These are phyloP conservation scores for Pythium coloratum DNA, from an alignment of 352 stramenopile species.

Conservation along the genomic window DNA sequence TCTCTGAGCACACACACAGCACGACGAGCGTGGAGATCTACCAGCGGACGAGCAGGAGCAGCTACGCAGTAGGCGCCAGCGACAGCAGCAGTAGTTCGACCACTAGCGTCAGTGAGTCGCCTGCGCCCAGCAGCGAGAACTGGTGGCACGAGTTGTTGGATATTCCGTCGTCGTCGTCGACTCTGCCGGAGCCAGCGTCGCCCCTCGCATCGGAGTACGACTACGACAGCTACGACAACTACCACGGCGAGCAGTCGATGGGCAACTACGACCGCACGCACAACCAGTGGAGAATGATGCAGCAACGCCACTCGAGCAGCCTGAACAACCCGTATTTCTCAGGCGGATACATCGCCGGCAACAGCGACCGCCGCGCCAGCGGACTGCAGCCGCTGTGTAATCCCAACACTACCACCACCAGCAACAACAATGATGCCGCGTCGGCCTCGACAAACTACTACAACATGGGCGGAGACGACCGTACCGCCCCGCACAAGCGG, in stretches of 20 bases:
- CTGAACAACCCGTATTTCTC: conserved; percentile 20
- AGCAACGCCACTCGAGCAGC: conserved; percentile 34
- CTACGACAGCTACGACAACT: neutral
- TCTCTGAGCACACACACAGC: neutral
- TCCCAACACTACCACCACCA: too few species aligned
- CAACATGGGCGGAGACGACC: neutral
- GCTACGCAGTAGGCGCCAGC: neutral
- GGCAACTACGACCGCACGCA: conserved; percentile 59
- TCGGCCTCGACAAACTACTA: conserved; percentile 1
- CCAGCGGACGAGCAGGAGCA: neutral
- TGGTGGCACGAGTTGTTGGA: conserved; percentile 22
- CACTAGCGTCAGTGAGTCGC: neutral
- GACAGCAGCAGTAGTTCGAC: neutral
- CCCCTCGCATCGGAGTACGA: neutral
- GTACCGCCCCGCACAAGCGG: conserved; percentile 7
- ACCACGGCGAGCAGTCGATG: conserved; percentile 27
- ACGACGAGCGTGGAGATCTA: neutral
- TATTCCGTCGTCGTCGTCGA: conserved; percentile 8
- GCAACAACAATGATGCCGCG: conserved; percentile 1
- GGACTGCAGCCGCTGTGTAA: conserved; percentile 9
- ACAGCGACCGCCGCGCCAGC: conserved; percentile 2
- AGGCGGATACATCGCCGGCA: conserved; percentile 12
- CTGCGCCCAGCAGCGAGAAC: neutral
- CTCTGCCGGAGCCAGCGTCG: conserved; percentile 15
- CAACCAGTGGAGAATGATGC: conserved; percentile 47